Evolutionary conservation across 1,284 basidiomycete species (phyloP), one percentile per base, ranked within the genome.

Genomic region (Trichosporon inkin): DNA sequence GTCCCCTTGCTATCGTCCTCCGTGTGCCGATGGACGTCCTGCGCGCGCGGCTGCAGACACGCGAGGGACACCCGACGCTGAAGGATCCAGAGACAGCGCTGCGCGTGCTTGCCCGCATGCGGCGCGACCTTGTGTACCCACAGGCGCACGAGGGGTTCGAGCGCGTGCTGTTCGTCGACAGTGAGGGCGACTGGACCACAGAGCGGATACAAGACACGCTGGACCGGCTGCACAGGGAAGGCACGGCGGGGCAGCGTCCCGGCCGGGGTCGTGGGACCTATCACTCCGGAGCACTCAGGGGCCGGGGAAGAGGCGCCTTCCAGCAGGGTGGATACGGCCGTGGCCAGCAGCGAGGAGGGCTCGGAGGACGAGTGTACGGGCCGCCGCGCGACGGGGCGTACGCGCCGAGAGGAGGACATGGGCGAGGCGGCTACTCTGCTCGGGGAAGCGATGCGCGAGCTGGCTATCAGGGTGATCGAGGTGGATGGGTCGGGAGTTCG

Each of bases 1-100:
- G 40, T 6, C 66, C 70, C 2, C 55, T 28, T 13, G 62, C 69
- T 34, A 59, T 74, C 2, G 61, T 68, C n/a, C 61, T 74, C 20
- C 11, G 44, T 13, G 56, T 63, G 7, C 65, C 72, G 1, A 52
- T 49, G 4, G 20, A 61, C 11, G 70, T 70, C 0, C 70, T 79
- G 4, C 57, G 69, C 44, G 19, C 28, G 0, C 67, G 78, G 10
- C 67, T 79, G 4, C 16, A 36, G 16, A 14, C 28, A 0, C 69
- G 78, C 2, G 60, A 62, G 0, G 63, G 49, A 17, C 78, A 79
- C 56, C 78, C 78, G 1, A 79, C 75, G 6, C 69, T 79, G 14
- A 64, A 66, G 8, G 72, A 72, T 53, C 44, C 67, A 2, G 68
- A 68, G 22, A 68, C 67, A 10, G 78, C 72, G 2, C 57, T 75